Evolutionary conservation across 1,284 basidiomycete species (phyloP).

Genomic region (Laetiporus sulphureus): DNA sequence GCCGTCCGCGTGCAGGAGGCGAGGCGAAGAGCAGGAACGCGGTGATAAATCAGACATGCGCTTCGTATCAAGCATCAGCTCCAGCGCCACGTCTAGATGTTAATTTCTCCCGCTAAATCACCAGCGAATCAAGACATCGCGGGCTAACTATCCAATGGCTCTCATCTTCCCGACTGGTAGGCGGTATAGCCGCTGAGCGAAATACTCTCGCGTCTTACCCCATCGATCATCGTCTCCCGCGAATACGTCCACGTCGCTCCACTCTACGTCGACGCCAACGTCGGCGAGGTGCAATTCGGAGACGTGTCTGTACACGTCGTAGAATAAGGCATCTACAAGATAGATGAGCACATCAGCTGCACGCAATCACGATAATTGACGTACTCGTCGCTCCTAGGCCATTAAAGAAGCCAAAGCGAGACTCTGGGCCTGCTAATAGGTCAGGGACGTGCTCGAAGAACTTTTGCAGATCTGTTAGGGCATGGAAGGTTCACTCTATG

Average conservation of each 20-base stretch:
- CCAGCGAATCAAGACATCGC: too few relatives aligned
- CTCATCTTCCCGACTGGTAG: slow-evolving; percentile 49
- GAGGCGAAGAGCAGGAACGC: too few relatives aligned
- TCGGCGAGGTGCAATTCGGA: slow-evolving; percentile 83
- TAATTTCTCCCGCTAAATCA: too few relatives aligned
- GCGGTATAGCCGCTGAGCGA: slow-evolving; percentile 60
- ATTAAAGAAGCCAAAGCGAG: slow-evolving; percentile 95
- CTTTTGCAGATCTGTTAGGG: slow-evolving; percentile 52
- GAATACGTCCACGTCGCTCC: slow-evolving; percentile 68
- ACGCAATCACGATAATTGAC: slow-evolving; percentile 16
- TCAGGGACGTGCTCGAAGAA: slow-evolving; percentile 86
- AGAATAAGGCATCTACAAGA: slow-evolving; percentile 72
- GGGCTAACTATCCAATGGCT: slow-evolving; percentile 6
- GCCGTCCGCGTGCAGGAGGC: too few relatives aligned
- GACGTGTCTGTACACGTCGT: slow-evolving; percentile 88
- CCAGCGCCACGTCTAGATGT: too few relatives aligned
- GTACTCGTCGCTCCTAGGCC: slow-evolving; percentile 92
- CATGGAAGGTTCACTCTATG: background rate
- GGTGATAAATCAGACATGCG: too few relatives aligned
- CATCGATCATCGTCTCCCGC: slow-evolving; percentile 45
- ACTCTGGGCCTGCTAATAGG: slow-evolving; percentile 70
- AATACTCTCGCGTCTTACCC: slow-evolving; percentile 69
- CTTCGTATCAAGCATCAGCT: too few relatives aligned
- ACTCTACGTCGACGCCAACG: slow-evolving; percentile 68
- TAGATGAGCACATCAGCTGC: background rate